Percentiles rank a stretch among this genome's conserved stretches.
Evolutionary conservation across 495 filamentous ascomycete species (phyloP).

Genomic region (Aspergillus asperescens): DNA sequence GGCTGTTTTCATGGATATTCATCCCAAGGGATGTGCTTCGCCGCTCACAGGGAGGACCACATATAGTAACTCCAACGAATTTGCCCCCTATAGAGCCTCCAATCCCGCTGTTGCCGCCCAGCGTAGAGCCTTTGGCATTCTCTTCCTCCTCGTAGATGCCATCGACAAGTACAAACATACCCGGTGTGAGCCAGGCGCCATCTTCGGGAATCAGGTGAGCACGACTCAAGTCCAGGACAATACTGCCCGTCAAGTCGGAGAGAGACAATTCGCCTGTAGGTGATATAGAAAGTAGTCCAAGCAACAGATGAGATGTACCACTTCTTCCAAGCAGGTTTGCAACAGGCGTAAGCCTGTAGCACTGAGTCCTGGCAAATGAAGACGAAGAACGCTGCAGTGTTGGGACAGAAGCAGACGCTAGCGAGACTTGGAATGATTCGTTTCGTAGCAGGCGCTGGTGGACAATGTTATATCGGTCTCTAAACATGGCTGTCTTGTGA

Average conservation of each 20-base stretch:
- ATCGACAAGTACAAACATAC: constrained; percentile 92
- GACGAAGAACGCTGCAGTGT: constrained; percentile 52
- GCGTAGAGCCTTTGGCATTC: constrained; percentile 54
- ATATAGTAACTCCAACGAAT: constrained; percentile 84
- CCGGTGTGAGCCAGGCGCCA: constrained; percentile 84
- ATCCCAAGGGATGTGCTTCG: constrained; percentile 73
- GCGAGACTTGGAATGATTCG: constrained; percentile 82
- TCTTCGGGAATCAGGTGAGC: constrained; percentile 77
- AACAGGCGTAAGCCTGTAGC: constrained; percentile 87
- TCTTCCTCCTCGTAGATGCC: constrained; percentile 93
- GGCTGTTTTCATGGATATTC: constrained; percentile 45
- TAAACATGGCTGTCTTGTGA: constrained; percentile 78
- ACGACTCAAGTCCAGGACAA: constrained; percentile 75
- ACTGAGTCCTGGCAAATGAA: constrained; percentile 50
- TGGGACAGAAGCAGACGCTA: constrained; percentile 41
- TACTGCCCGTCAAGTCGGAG: constrained; percentile 80
- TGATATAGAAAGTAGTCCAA: constrained; percentile 74
- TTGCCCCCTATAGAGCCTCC: constrained; percentile 83
- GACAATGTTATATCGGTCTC: constrained; percentile 82
- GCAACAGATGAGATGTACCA: constrained; percentile 76
- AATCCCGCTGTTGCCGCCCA: constrained; percentile 72
- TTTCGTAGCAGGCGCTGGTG: constrained; percentile 88
- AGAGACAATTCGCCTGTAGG: constrained; percentile 80
- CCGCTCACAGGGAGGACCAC: constrained; percentile 84
- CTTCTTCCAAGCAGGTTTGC: constrained; percentile 88